Evolutionary conservation across 2,329 filamentous ascomycete species (phyloP).

Genomic region (Alternaria longipes): DNA sequence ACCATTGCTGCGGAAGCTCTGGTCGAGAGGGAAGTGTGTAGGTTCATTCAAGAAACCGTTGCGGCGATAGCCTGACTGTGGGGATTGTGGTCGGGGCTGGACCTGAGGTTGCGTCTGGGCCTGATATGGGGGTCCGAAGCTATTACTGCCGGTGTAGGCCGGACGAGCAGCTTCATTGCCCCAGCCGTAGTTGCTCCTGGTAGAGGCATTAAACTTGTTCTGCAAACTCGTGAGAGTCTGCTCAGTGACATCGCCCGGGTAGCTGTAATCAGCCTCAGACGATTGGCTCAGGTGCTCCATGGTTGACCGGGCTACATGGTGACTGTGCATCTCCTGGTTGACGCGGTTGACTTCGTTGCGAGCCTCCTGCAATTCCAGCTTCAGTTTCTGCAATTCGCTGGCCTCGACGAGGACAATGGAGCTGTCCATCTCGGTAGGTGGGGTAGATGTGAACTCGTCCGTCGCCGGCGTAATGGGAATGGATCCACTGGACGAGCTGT

Average conservation of each 20-base stretch:
- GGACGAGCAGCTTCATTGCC: constrained; percentile 35
- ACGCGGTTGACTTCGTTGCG: constrained; percentile 75
- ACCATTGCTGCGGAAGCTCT: constrained; percentile 39
- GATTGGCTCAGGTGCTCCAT: constrained; percentile 65
- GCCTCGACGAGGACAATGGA: constrained; percentile 50
- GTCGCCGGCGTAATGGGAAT: constrained; percentile 70
- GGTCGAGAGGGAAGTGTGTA: constrained; percentile 49
- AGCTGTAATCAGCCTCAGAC: constrained; percentile 61
- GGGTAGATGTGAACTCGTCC: constrained; percentile 59
- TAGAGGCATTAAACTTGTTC: constrained; percentile 60
- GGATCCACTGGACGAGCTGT: constrained; percentile 67
- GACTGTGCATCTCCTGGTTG: constrained; percentile 74
- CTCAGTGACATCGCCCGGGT: constrained; percentile 57
- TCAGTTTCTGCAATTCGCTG: constrained; percentile 73
- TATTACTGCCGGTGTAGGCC: constrained; percentile 35
- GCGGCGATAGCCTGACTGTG: constrained; percentile 40
- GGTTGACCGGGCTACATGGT: constrained; percentile 67
- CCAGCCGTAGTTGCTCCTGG: constrained; percentile 53
- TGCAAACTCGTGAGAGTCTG: constrained; percentile 62
- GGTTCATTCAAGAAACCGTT: constrained; percentile 50
- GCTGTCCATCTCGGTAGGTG: constrained; percentile 36
- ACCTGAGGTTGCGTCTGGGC: constrained; percentile 14
- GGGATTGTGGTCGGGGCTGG: constrained; percentile 26
- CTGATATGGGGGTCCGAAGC: constrained; percentile 36
- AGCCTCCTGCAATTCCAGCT: constrained; percentile 75